A percentile compares a stretch with the other conserved stretches of the same genome.
phyloP scores from a whole-genome alignment of 371 early-diverging fungal species.

The Lichtheimia corymbifera region DNA sequence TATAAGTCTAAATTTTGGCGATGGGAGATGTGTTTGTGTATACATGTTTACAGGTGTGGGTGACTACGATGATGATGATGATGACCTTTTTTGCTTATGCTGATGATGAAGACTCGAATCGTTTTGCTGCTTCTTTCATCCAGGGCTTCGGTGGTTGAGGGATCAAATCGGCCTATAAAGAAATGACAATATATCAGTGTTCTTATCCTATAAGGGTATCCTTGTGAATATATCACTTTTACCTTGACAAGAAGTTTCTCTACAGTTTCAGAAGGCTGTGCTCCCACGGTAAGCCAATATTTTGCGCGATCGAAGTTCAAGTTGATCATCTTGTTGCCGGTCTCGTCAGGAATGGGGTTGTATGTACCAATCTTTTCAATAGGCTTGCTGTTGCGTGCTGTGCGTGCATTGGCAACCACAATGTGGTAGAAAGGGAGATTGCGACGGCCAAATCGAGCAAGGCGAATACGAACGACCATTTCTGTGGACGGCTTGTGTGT shows the following conservation, averaged over 20 bases:
- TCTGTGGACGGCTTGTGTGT: neutral
- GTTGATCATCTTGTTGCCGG: conserved; percentile 81
- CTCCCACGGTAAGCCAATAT: conserved; percentile 96
- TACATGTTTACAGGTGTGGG: conserved; percentile 1
- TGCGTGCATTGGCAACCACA: conserved; percentile 83
- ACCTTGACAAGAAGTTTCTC: conserved; percentile 90
- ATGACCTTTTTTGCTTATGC: conserved; percentile 2
- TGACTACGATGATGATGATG: neutral
- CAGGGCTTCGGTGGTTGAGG: conserved; percentile 62
- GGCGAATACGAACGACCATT: conserved; percentile 75
- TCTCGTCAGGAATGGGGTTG: conserved; percentile 80
- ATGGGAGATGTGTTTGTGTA: neutral
- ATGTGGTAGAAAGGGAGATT: conserved; percentile 94
- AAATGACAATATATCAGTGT: neutral
- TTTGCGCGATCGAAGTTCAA: conserved; percentile 89
- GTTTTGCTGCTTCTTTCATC: conserved; percentile 52
- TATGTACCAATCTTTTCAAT: conserved; percentile 92
- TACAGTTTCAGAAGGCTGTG: conserved; percentile 89
- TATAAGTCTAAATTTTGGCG: too few species aligned
- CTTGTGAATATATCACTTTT: conserved; percentile 6
- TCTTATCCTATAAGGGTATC: neutral
- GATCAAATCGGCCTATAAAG: conserved; percentile 55
- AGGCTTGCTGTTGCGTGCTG: conserved; percentile 85
- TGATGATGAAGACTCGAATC: conserved; percentile 13
- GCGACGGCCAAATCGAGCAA: conserved; percentile 87